A percentile compares a stretch with the other conserved stretches of the same genome.
These are phyloP conservation scores for Alternaria sp. DNA, from an alignment of 2,329 filamentous ascomycete species.

Conservation along the genomic window DNA sequence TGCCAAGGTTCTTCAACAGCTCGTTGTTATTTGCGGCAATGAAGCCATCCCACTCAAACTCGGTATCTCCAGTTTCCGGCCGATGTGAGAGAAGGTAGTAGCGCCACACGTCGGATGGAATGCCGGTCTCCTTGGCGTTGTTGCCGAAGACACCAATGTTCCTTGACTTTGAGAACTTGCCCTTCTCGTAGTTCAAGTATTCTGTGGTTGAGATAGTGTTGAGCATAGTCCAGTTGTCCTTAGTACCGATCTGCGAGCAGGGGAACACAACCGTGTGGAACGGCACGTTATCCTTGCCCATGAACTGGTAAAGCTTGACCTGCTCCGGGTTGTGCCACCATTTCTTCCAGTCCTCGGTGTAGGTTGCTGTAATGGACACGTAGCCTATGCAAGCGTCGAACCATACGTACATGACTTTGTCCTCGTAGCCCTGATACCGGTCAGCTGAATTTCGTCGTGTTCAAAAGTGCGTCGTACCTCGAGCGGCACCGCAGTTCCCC, in stretches of 20 bases:
- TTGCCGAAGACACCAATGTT: constrained; percentile 91
- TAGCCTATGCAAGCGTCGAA: constrained; percentile 94
- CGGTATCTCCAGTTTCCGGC: constrained; percentile 83
- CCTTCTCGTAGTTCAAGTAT: constrained; percentile 56
- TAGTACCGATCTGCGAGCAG: constrained; percentile 81
- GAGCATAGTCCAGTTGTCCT: constrained; percentile 86
- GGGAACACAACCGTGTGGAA: constrained; percentile 95
- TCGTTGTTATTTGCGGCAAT: constrained; percentile 87
- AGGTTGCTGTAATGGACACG: constrained; percentile 90
- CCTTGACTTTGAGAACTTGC: constrained; percentile 89
- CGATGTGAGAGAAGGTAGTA: constrained; percentile 88
- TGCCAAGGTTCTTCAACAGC: constrained; percentile 75
- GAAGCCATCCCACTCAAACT: constrained; percentile 89
- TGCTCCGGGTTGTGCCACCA: constrained; percentile 94
- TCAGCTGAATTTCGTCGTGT: constrained; percentile 5
- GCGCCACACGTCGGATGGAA: constrained; percentile 87
- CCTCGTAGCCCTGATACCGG: constrained; percentile 61
- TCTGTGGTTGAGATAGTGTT: constrained; percentile 89
- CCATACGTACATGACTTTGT: constrained; percentile 91
- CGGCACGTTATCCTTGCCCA: constrained; percentile 89
- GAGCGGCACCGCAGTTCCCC: constrained; percentile 73
- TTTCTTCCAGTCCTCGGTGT: constrained; percentile 87
- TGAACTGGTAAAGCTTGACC: constrained; percentile 86
- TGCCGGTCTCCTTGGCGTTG: constrained; percentile 83
- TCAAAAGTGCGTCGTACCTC: constrained; percentile 31